Evolutionary conservation across 768 basidiomycete genomes (phyloP).

Genomic region (Lactifluus hygrophoroides): DNA sequence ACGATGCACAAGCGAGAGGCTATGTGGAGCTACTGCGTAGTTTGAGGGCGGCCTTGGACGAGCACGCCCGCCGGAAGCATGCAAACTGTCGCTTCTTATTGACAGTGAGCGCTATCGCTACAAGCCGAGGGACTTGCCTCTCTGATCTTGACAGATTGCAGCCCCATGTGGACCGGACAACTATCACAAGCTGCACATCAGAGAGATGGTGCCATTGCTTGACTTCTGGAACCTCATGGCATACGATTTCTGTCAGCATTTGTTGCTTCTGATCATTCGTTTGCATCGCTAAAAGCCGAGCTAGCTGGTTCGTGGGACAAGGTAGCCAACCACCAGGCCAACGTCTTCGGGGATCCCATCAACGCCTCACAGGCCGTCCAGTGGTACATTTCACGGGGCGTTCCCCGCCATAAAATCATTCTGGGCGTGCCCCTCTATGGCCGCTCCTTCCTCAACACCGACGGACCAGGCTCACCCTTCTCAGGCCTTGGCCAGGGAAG

Average conservation of each 20-base stretch:
- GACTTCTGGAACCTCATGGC: conserved; percentile 99
- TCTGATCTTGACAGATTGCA: conserved; percentile 50
- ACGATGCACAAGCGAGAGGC: conserved; percentile 67
- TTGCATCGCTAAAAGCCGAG: conserved; percentile 5
- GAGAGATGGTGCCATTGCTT: conserved; percentile 80
- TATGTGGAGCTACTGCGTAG: conserved; percentile 79
- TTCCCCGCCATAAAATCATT: conserved; percentile 71
- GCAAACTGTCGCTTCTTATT: conserved; percentile 58
- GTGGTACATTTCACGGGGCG: conserved; percentile 65
- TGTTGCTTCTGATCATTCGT: not conserved
- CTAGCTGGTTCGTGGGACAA: conserved; percentile 71
- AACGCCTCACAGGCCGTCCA: conserved; percentile 56
- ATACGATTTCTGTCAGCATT: conserved; percentile 64
- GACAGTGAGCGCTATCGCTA: conserved; percentile 44
- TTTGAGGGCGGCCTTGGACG: conserved; percentile 66
- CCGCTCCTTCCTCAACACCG: conserved; percentile 77
- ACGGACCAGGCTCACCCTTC: conserved; percentile 74
- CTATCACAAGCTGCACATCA: conserved; percentile 68
- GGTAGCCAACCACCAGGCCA: conserved; percentile 77
- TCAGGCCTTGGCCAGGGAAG: conserved; percentile 77
- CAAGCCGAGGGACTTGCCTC: not conserved
- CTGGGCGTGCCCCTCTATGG: conserved; percentile 93
- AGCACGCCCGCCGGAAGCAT: conserved; percentile 59
- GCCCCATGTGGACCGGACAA: conserved; percentile 89
- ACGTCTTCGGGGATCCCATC: conserved; percentile 60